A percentile compares a stretch with the other conserved stretches of the same genome.
These are phyloP conservation scores for Cladosporium sp. DNA, from an alignment of 2,329 filamentous ascomycete genomes.

Conservation along the genomic window DNA sequence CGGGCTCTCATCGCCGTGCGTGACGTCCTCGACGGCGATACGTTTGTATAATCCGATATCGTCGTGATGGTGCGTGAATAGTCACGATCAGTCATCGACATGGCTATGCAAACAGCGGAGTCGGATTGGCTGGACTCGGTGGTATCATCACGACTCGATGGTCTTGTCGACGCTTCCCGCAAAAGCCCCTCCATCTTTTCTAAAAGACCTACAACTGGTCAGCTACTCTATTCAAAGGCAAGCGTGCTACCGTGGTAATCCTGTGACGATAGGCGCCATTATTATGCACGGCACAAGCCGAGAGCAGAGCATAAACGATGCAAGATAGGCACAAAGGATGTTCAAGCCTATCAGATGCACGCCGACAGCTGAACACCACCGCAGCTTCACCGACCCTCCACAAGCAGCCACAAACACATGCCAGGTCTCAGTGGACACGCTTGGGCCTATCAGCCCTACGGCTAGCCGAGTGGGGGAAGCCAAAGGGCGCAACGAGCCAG, in stretches of 20 bases:
- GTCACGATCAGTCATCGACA: slow-evolving; percentile 10
- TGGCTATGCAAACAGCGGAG: slow-evolving; percentile 4
- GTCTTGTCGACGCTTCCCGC: background rate
- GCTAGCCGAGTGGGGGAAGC: background rate
- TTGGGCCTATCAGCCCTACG: slow-evolving; percentile 17
- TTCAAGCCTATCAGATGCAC: slow-evolving; percentile 8
- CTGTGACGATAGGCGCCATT: background rate
- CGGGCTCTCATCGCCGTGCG: background rate
- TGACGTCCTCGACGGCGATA: slow-evolving; percentile 2
- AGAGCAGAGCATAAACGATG: slow-evolving; percentile 1
- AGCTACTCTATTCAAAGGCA: background rate
- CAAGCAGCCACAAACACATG: slow-evolving; percentile 13
- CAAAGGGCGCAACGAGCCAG: slow-evolving; percentile 3
- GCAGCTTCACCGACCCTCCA: slow-evolving; percentile 12
- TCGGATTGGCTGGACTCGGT: slow-evolving; percentile 6
- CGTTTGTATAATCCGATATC: slow-evolving; percentile 7
- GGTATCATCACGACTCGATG: slow-evolving; percentile 3
- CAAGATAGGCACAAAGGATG: background rate
- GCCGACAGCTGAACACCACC: slow-evolving; percentile 7
- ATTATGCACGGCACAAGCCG: slow-evolving; percentile 7
- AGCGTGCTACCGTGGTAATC: background rate
- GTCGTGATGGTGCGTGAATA: background rate
- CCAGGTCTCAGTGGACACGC: slow-evolving; percentile 1
- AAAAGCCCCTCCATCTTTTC: background rate
- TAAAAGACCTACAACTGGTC: background rate